phyloP scores from a whole-genome alignment of 371 early-diverging fungal species.

The Vairimorpha necatrix region DNA sequence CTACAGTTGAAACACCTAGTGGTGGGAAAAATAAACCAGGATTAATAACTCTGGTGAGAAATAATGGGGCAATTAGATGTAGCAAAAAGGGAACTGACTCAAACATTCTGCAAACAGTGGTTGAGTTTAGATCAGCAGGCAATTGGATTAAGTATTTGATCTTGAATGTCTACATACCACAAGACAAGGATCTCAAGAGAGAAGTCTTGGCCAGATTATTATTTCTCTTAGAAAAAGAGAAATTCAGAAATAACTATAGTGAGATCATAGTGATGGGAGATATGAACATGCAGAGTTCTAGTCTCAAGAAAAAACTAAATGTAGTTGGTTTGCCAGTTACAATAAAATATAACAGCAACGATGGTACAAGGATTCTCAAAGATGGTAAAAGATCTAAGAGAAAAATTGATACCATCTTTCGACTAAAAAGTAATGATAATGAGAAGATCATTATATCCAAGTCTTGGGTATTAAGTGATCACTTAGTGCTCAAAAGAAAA shows the following conservation, averaged over 20 bases:
- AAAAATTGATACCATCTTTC: not conserved
- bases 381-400: not conserved
- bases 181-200: not conserved
- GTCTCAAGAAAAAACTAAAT: slow-evolving; percentile 2
- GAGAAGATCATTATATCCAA: slow-evolving; percentile 3
- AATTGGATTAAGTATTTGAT: not conserved
- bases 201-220: not conserved
- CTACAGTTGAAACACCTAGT: no score
- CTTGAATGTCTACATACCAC: slow-evolving; percentile 6
- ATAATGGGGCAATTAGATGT: slow-evolving; percentile 6
- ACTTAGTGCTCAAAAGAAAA: slow-evolving; percentile 4
- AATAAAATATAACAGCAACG: not conserved
- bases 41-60: not conserved
- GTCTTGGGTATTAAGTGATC: not conserved
- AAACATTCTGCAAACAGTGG: slow-evolving; percentile 1
- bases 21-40: no score
- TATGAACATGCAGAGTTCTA: slow-evolving; percentile 3
- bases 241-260: not conserved
- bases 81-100: not conserved
- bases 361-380: not conserved
- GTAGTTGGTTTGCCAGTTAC: not conserved
- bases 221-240: not conserved
- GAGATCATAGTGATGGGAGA: not conserved
- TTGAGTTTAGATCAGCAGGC: not conserved
- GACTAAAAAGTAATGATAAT: not conserved